Evolutionary conservation across 208 protist species (phyloP).

Genomic region (Leishmania gerbilli): DNA sequence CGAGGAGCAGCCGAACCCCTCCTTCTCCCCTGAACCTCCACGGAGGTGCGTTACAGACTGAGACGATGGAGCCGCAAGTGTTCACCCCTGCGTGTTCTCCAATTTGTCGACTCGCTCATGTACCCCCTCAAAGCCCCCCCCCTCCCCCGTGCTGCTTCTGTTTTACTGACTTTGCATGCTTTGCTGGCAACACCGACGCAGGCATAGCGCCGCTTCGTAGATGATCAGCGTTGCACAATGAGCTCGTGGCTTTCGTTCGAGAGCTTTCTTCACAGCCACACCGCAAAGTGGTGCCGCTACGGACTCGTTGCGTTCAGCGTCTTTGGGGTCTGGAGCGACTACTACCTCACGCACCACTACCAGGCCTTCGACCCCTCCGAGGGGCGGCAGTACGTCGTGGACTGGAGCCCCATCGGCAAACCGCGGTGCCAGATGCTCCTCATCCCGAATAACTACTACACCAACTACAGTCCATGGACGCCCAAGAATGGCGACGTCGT

Average conservation of each 20-base stretch:
- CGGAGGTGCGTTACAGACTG: neutral
- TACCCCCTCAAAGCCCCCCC: neutral
- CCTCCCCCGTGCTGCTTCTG: neutral
- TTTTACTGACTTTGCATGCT: neutral
- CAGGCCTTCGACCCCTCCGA: conserved; percentile 70
- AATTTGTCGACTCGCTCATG: neutral
- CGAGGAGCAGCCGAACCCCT: neutral
- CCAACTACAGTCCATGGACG: conserved; percentile 87
- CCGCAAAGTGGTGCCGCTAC: conserved; percentile 63
- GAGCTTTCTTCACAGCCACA: conserved; percentile 63
- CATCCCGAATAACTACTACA: conserved; percentile 80
- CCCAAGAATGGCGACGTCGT: conserved; percentile 84
- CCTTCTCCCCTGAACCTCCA: neutral
- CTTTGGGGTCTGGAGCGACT: conserved; percentile 76
- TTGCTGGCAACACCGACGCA: neutral
- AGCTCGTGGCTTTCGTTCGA: conserved; percentile 84
- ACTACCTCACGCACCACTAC: conserved; percentile 86
- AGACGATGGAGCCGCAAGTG: neutral
- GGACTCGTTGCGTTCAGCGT: conserved; percentile 57
- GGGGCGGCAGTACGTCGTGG: conserved; percentile 62
- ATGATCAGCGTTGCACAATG: conserved; percentile 32
- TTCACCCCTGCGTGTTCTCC: neutral
- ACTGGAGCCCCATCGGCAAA: conserved; percentile 79
- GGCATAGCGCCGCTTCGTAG: neutral
- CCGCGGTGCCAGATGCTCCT: conserved; percentile 74